phyloP scores from a whole-genome alignment of 164 flowering plant genomes.

The grape (Vitis vinifera) region ASM3070453v1 NC_081811.1:23154501-23155000 shows the following conservation, averaged over 20 bases:
- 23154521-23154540: not conserved
- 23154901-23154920: conserved; percentile 60
- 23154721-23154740: conserved; percentile 85
- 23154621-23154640: no score
- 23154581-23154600: no score
- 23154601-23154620: no score
- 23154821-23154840: conserved; percentile 92
- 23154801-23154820: conserved; percentile 83
- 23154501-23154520: no score
- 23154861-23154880: conserved; percentile 58
- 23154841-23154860: conserved; percentile 73
- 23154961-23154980: no score
- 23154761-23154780: conserved; percentile 59
- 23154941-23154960: no score
- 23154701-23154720: conserved; percentile 79
- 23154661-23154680: conserved; percentile 61
- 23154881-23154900: conserved; percentile 72
- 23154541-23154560: no score
- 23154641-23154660: not conserved
- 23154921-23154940: no score
- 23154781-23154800: conserved; percentile 79
- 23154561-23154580: no score
- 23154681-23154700: conserved; percentile 76
- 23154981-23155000: conserved; percentile 75
- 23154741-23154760: conserved; percentile 43